Evolutionary conservation across 768 basidiomycete genomes (phyloP), one percentile per base, ranked within the genome.

Genomic region (Tephrocybe rancida): DNA sequence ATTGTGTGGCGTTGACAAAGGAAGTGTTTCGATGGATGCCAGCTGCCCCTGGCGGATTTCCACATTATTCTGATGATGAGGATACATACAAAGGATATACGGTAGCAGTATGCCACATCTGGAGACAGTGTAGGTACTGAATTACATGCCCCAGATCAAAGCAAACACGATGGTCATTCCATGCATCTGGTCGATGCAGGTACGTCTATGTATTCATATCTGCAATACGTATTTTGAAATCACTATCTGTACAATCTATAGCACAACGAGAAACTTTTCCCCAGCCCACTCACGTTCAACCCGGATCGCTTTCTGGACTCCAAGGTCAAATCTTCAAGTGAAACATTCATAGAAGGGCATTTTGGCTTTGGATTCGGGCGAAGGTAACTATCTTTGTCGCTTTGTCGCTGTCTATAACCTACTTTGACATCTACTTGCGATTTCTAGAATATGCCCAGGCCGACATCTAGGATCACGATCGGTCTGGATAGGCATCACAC

Each of bases 51-150:
- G 53, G 52, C 16, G 57, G 58, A 3, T 52, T 50, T 45, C 56
- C 53, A 1, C 56, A 58, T 22, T 50, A 55, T 19, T 57, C 56
- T 18, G 55, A 60, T 41, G 37, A 22, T 1, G 62, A 63, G 29
- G 62, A 61, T 37, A 60, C 56, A 19, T 61, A 63, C 34, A 56
- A 58, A 16, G 61, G 59, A 5, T 60, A 60, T 37, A 39, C 16
- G 18, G 41, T 46, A 34, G 44, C 21, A 7, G 5, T 38, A 6
- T 13, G 6, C 30, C 13, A 7, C 30, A 32, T 32, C 6, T 32
- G 30, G 30, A 7, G 6, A 32, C 13, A 6, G 13, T 32, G 30
- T 32, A 6, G 7, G n/a, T n/a, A 16, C 5, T 37, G 35, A 37
- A 5, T 16, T 9, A 16, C n/a, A 16, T 37, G 35, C 4, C 16